phyloP scores from a whole-genome alignment of 805 yeast genomes.

The Starmerella sirachaensis region DNA sequence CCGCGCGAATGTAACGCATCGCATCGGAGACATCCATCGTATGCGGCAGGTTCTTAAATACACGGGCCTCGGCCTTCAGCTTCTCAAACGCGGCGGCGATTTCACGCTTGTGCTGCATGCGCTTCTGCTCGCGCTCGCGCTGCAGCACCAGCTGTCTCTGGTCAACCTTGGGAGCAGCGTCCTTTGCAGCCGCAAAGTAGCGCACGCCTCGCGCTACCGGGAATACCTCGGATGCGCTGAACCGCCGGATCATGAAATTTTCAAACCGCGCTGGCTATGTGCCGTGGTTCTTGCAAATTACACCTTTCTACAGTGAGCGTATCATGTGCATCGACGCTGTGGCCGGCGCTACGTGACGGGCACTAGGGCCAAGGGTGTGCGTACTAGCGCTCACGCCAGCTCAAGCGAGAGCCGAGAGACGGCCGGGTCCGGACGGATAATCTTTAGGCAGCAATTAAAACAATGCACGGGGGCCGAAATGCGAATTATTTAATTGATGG shows the following conservation, averaged over 20 bases:
- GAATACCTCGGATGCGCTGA: not conserved
- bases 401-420: too few relatives aligned
- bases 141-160: constrained; percentile 27
- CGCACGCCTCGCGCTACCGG: constrained; percentile 6
- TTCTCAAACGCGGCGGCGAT: constrained; percentile 19
- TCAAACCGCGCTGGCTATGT: too few relatives aligned
- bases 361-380: too few relatives aligned
- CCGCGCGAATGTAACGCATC: constrained; percentile 67
- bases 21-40: constrained; percentile 66
- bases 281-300: too few relatives aligned
- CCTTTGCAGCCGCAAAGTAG: constrained; percentile 13
- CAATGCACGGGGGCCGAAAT: too few relatives aligned
- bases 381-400: too few relatives aligned
- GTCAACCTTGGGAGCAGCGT: constrained; percentile 24
- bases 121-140: constrained; percentile 27
- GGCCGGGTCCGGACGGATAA: too few relatives aligned
- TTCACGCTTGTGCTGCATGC: constrained; percentile 25
- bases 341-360: too few relatives aligned
- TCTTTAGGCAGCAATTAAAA: too few relatives aligned
- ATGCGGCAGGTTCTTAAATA: constrained; percentile 42
- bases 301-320: too few relatives aligned
- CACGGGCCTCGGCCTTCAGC: constrained; percentile 31
- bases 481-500: too few relatives aligned
- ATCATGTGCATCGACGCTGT: too few relatives aligned
- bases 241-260: not conserved